These are phyloP conservation scores for Microbotryum silenes-acaulis DNA, from an alignment of 1,284 basidiomycete genomes.

Conservation along the genomic window DNA sequence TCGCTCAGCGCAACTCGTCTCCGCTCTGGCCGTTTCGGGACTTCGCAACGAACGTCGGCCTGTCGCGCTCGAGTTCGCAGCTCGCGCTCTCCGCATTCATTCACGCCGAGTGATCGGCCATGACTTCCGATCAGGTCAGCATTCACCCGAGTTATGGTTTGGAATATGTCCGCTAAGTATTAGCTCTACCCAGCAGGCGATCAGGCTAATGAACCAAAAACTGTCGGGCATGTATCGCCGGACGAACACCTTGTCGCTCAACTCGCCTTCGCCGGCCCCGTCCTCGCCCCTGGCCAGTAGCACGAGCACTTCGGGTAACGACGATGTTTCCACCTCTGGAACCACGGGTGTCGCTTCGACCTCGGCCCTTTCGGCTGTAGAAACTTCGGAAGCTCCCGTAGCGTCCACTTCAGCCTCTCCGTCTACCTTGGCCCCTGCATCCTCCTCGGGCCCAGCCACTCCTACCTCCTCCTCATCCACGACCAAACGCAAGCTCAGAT, in stretches of 20 bases:
- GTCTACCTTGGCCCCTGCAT: not conserved
- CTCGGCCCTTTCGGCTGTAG: not conserved
- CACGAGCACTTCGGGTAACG: not conserved
- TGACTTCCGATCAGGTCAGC: too few relatives aligned
- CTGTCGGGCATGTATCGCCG: constrained; percentile 31
- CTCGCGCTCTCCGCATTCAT: too few relatives aligned
- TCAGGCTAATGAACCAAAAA: constrained; percentile 32
- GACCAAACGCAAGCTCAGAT: constrained; percentile 26
- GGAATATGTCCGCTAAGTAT: too few relatives aligned
- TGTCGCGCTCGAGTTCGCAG: too few relatives aligned
- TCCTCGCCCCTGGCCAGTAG: not conserved
- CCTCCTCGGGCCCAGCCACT: not conserved
- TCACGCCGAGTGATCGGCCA: too few relatives aligned
- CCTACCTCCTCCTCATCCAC: not conserved
- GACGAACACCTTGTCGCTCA: constrained; percentile 29
- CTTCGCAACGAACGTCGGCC: too few relatives aligned
- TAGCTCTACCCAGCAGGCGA: constrained; percentile 3
- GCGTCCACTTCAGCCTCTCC: constrained; percentile 8
- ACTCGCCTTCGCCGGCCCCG: constrained; percentile 22
- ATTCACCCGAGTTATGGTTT: too few relatives aligned
- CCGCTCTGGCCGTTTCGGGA: too few relatives aligned
- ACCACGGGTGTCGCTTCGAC: not conserved
- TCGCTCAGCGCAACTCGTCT: too few relatives aligned
- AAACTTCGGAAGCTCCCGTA: not conserved
- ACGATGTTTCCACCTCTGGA: not conserved